These are phyloP conservation scores for Haplosporangium sp. DNA, from an alignment of 371 early-diverging fungal genomes.

Conservation along the genomic window DNA sequence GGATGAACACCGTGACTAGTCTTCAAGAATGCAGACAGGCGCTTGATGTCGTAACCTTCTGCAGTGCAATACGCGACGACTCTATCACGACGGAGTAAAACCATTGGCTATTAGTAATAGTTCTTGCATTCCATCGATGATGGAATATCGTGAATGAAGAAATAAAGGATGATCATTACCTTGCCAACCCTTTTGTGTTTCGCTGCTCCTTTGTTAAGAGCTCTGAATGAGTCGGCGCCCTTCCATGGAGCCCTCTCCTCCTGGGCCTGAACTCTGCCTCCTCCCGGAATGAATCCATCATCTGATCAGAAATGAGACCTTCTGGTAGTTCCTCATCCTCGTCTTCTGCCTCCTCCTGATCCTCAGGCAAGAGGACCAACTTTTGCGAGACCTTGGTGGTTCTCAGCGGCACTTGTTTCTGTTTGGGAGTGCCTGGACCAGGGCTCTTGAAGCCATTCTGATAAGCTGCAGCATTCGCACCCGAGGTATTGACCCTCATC, in stretches of 20 bases:
- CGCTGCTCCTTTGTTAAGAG: constrained; percentile 51
- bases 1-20: constrained; percentile 63
- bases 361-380: constrained; percentile 90
- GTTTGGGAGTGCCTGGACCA: constrained; percentile 47
- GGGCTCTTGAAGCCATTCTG: constrained; percentile 32
- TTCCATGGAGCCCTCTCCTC: constrained; percentile 52
- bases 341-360: constrained; percentile 63
- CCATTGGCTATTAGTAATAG: neutral
- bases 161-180: no score
- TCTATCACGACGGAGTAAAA: constrained; percentile 40
- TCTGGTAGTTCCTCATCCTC: constrained; percentile 55
- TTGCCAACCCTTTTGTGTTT: constrained; percentile 39
- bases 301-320: constrained; percentile 52
- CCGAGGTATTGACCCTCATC: constrained; percentile 43
- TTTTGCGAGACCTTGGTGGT: constrained; percentile 94
- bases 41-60: constrained; percentile 74
- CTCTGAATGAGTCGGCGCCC: constrained; percentile 49
- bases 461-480: constrained; percentile 21
- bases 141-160: no score
- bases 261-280: constrained; percentile 36
- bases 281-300: constrained; percentile 57
- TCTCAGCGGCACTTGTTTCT: constrained; percentile 68
- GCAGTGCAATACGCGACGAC: constrained; percentile 95
- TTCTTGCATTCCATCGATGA: neutral
- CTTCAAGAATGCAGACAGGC: constrained; percentile 66